Percentiles rank a stretch among this genome's conserved stretches.
These are phyloP conservation scores for Endothia cerciana DNA, from an alignment of 2,329 filamentous ascomycete genomes.

Conservation along the genomic window DNA sequence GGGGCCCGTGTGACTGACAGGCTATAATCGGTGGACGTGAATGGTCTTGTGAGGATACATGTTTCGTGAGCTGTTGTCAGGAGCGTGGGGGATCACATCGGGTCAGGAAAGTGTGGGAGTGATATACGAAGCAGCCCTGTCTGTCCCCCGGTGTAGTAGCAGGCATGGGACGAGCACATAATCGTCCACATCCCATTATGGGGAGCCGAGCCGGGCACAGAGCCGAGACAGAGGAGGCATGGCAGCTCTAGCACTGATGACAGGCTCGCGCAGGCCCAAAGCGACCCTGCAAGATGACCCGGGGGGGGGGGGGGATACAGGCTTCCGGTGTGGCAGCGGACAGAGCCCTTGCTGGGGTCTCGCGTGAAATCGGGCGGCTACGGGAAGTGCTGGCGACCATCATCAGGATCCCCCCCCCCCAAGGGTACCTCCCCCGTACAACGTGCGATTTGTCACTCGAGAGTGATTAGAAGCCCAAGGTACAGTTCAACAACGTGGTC, in stretches of 20 bases:
- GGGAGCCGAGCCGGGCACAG: slow-evolving; percentile 11
- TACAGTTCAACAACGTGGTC: too few species aligned
- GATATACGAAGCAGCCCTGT: slow-evolving; percentile 11
- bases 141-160: slow-evolving; percentile 1
- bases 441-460: background rate
- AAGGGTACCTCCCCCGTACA: background rate
- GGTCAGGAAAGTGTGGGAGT: slow-evolving; percentile 20
- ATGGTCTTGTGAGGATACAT: background rate
- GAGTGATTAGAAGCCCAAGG: too few species aligned
- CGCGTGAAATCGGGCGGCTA: slow-evolving; percentile 22
- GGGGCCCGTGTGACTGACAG: slow-evolving; percentile 16
- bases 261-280: background rate
- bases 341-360: slow-evolving; percentile 13
- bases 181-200: slow-evolving; percentile 4
- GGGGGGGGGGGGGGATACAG: background rate
- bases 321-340: slow-evolving; percentile 8
- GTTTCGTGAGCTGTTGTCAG: background rate
- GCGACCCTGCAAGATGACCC: slow-evolving; percentile 18
- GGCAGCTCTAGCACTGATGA: background rate
- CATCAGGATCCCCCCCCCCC: slow-evolving; percentile 3
- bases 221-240: slow-evolving; percentile 22
- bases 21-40: background rate
- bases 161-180: slow-evolving; percentile 17
- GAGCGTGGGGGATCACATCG: background rate
- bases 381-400: slow-evolving; percentile 19